Conservation (phyloP, 768 basidiomycete genomes). For the Tylopilus vinaceipallidus region DNA sequence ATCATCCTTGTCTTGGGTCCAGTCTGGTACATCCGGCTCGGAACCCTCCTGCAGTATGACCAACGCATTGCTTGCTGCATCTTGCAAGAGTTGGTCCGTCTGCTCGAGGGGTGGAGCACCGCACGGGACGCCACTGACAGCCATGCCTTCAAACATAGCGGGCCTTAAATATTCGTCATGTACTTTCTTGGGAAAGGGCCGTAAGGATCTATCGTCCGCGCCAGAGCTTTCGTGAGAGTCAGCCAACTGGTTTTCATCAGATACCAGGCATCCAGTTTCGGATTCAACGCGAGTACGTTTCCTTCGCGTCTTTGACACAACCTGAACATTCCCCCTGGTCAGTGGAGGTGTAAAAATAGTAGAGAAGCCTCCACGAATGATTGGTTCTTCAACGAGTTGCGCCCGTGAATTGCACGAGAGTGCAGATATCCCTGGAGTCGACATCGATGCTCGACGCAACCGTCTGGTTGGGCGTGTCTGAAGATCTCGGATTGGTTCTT, state of each 20-base stretch:
- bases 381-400: not conserved
- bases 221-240: conserved; percentile 13
- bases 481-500: not conserved
- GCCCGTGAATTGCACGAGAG: not conserved
- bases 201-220: conserved; percentile 14
- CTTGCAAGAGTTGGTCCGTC: conserved; percentile 18
- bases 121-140: not conserved
- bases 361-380: not conserved
- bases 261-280: conserved; percentile 8
- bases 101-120: conserved; percentile 10
- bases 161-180: not conserved
- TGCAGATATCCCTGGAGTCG: not conserved
- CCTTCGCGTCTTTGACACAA: not conserved
- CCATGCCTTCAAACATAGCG: not conserved
- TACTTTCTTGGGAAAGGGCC: conserved; percentile 25
- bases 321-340: not conserved
- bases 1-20: conserved; percentile 24
- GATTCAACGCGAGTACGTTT: conserved; percentile 22
- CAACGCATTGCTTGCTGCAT: conserved; percentile 17
- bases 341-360: not conserved
- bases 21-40: conserved; percentile 15
- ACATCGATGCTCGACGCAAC: conserved; percentile 8
- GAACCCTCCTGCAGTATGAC: conserved; percentile 4
- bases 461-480: conserved; percentile 11
- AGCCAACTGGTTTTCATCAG: not conserved